Evolutionary conservation across 768 basidiomycete genomes (phyloP).

Genomic region (Pilatotrama ljubarskyi): DNA sequence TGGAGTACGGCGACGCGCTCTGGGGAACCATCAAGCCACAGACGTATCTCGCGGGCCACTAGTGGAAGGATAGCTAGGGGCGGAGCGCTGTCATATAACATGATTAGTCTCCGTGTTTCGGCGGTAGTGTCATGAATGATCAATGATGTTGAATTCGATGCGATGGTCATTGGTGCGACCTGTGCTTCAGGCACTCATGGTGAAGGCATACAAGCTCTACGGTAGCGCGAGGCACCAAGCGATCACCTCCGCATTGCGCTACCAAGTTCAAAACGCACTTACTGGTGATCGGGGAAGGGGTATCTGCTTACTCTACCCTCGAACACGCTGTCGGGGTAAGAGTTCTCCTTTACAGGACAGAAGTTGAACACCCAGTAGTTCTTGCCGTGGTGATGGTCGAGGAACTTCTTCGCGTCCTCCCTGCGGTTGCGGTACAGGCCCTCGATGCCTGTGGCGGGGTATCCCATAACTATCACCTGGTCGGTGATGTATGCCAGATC

Average conservation of each 20-base stretch:
- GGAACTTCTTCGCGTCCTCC: slow-evolving; percentile 73
- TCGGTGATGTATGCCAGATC: slow-evolving; percentile 75
- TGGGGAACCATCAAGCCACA: slow-evolving; percentile 66
- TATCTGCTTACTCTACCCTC: slow-evolving; percentile 76
- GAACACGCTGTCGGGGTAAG: slow-evolving; percentile 70
- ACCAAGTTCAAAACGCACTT: slow-evolving; percentile 31
- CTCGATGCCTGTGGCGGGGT: slow-evolving; percentile 78
- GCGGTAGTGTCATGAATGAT: neutral
- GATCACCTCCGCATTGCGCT: too few relatives aligned
- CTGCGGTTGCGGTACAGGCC: slow-evolving; percentile 78
- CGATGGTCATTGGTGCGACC: too few relatives aligned
- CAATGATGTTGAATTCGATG: neutral
- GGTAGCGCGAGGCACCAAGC: neutral
- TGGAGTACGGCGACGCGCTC: slow-evolving; percentile 80
- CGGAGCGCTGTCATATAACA: slow-evolving; percentile 53
- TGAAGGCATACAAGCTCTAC: neutral
- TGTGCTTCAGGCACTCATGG: too few relatives aligned
- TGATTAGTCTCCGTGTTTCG: neutral
- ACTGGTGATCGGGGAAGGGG: slow-evolving; percentile 92
- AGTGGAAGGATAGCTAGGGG: slow-evolving; percentile 75
- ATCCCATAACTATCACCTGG: slow-evolving; percentile 78
- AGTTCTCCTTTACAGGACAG: slow-evolving; percentile 79
- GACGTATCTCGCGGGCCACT: slow-evolving; percentile 68
- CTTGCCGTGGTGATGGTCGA: slow-evolving; percentile 69
- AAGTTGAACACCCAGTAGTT: slow-evolving; percentile 91